Base-by-base conservation (phyloP, 2,329 filamentous ascomycete genomes). In the Phialophora expanda region DNA sequence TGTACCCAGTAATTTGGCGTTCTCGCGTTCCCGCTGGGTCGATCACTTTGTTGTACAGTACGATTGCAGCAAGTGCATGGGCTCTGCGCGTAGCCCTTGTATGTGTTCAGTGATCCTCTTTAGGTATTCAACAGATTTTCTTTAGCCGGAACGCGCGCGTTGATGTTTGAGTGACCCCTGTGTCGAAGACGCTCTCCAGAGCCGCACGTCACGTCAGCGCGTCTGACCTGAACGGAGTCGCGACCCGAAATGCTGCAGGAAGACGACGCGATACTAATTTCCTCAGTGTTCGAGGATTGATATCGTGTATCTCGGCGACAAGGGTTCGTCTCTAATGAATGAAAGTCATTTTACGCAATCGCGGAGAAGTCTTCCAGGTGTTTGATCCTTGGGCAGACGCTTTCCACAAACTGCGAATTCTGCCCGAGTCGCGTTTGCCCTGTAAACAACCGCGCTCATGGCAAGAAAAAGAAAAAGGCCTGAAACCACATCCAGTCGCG, bases 391-490 rank as follows among this genome's bases (percentile, higher is more conserved):
- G 41, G 32, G 22, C 24, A 59, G 20, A 32, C 56, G 24, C 38
- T 2, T 17, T 32, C 38, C 41, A 30, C 28, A 12, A 3, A 6
- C 24, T 30, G 14, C 34, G 9, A 26, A 20, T 6, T 58, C 11
- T 50, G 17, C 41, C 12, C 26, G 34, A 32, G 41, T 46, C 56
- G 56, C 56, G 56, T 50, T 30, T n/a, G 7, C 51, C 46, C 20
- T 5, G 48, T 61, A 51, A 60, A 38, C 41, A 60, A 55, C n/a
- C 26, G 59, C 55, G 58, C 24, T 46, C 60, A 72, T 72, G 70
- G 64, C 67, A 11, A 69, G 61, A 48, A 74, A 73, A 60, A 64
- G 73, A 61, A 72, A 70, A 66, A 55, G 66, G 26, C 38, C 30
- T 22, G 28, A 44, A 6, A 34, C 38, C 32, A n/a, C 56, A 28